Base-by-base conservation (phyloP, 2,329 filamentous ascomycete species). In the Cercospora brassicicola region DNA sequence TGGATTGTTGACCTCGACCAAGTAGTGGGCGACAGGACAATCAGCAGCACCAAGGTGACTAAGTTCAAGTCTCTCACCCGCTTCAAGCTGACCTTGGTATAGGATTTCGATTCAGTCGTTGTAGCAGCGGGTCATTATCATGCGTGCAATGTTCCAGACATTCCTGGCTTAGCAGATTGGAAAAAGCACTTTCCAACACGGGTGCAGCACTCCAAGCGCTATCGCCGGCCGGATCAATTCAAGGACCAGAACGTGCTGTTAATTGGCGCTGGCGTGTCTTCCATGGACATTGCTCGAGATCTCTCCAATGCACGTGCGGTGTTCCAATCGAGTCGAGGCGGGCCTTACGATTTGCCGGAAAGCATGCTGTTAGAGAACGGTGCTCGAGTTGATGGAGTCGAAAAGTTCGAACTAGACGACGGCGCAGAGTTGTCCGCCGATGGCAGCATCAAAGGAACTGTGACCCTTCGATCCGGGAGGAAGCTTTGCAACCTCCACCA, bases 241-340 rank as follows among this genome's bases (percentile, higher is more conserved):
- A 77, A 86, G 18, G 81, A 85, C 5, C 88, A 85, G 80, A 88
- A 84, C 66, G 80, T 88, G 4, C 80, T 89, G 2, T 74, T 89
- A 2, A 81, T 88, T 23, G 86, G 86, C 7, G 85, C 84, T 6
- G 84, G 85, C 4, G 84, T 86, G 0, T 88, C 86, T 0, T 83
- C 85, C 0, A 82, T 79, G 42, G 85, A 87, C 69, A 86, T 87
- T 23, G 84, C 85, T 3, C 81, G 82, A 51, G 85, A 87, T 68
- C 78, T 86, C n/a, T 79, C 81, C 1, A 67, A 82, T 4, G 84
- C 84, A 2, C 78, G 78, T 2, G 79, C 73, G 0, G 80, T 86
- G 7, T 85, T 83, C 69, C 85, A 87, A 71, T 89, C 86, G 69
- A 87, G 87, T 0, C 82, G 89, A 26, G 84, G 85, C 28, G 89